Percentiles rank a stretch among this genome's conserved stretches.
Evolutionary conservation across 306 rosid genomes (phyloP).

Genomic region (Inga oerstediana): DNA sequence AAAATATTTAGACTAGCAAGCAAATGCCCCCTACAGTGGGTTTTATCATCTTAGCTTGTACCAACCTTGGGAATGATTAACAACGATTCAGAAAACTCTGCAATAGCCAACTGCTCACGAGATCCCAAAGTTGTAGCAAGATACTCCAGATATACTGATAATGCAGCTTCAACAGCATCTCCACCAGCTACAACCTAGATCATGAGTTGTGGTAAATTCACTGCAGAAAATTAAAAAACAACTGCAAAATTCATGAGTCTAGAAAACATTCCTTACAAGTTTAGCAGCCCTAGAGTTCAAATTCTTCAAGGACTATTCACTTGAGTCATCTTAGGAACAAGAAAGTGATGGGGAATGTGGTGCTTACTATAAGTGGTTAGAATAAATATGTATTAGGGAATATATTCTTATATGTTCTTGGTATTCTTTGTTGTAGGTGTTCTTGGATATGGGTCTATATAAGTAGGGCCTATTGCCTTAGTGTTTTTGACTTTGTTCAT

Average conservation of each 20-base stretch:
- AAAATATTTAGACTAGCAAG: neutral
- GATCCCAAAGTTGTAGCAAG: constrained; percentile 98
- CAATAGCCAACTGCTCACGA: constrained; percentile 98
- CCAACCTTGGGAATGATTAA: constrained; percentile 83
- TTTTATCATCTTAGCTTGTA: neutral
- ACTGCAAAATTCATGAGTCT: neutral
- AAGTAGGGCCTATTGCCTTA: too few species aligned
- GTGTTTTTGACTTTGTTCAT: too few species aligned
- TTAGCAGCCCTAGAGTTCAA: too few species aligned
- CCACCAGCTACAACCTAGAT: constrained; percentile 99
- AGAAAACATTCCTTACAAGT: too few species aligned
- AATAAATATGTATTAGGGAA: too few species aligned
- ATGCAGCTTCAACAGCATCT: constrained; percentile 94
- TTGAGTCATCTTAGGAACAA: too few species aligned
- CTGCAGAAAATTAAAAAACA: neutral
- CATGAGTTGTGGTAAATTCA: constrained; percentile 10
- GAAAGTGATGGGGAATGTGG: too few species aligned
- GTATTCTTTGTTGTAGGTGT: too few species aligned
- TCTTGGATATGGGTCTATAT: too few species aligned
- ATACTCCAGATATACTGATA: constrained; percentile 90
- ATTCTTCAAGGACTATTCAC: too few species aligned
- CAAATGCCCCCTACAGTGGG: neutral
- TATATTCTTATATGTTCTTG: too few species aligned
- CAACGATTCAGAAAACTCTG: constrained; percentile 94
- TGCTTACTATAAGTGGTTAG: too few species aligned